phyloP scores from a whole-genome alignment of 179 eudicot species.

The Spinacia oleracea region DNA sequence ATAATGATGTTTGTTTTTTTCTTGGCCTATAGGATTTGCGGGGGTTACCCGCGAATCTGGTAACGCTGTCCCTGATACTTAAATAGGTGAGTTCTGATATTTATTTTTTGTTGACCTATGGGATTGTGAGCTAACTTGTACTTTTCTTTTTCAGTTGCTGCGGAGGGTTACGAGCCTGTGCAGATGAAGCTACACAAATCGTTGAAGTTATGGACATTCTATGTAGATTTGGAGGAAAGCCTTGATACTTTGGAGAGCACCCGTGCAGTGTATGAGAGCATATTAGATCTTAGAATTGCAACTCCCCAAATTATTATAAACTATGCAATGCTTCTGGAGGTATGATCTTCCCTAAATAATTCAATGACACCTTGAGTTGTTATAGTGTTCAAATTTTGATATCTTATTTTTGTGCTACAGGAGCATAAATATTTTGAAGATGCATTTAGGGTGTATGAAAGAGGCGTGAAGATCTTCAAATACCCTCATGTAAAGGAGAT shows the following conservation, averaged over 20 bases:
- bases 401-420: slow-evolving; percentile 35
- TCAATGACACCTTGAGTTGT: neutral
- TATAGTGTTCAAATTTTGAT: slow-evolving; percentile 19
- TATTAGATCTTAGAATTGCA: slow-evolving; percentile 87
- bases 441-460: slow-evolving; percentile 93
- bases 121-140: slow-evolving; percentile 14
- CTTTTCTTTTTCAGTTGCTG: slow-evolving; percentile 62
- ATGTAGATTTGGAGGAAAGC: slow-evolving; percentile 94
- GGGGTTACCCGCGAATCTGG: too few relatives aligned
- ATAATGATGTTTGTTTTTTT: neutral
- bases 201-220: slow-evolving; percentile 78
- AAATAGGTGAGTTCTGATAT: neutral
- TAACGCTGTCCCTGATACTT: neutral
- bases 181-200: slow-evolving; percentile 91
- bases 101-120: slow-evolving; percentile 6
- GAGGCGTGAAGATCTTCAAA: slow-evolving; percentile 94
- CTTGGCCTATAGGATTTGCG: neutral
- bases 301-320: slow-evolving; percentile 94
- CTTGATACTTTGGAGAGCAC: slow-evolving; percentile 82
- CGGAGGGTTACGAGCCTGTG: slow-evolving; percentile 89
- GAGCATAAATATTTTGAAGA: slow-evolving; percentile 93
- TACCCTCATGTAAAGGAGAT: slow-evolving; percentile 96
- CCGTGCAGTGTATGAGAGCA: slow-evolving; percentile 85
- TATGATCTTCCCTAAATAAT: slow-evolving; percentile 26
- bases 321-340: slow-evolving; percentile 88